Evolutionary conservation across 116 monocot species (phyloP), one percentile per base, ranked within the genome.

Genomic region (Zostera marina): DNA sequence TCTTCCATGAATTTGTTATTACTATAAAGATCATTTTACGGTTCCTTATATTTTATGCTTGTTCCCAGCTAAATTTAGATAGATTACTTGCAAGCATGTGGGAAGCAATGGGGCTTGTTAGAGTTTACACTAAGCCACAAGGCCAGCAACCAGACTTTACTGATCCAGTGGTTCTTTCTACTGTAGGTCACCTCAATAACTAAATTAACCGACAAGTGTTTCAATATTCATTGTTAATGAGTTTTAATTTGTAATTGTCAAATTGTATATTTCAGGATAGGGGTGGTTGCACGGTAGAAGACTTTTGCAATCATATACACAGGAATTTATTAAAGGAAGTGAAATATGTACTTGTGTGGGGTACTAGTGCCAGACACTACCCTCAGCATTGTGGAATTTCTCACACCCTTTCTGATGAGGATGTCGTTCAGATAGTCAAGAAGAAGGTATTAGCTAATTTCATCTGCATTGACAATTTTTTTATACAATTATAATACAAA

Each of bases 381-480:
- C 96, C 96, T 14, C 96, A 98, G 57, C 96, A 90, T 57, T 98
- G 96, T 71, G 96, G 96, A 23, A 68, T 79, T 59, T 66, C 69
- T 39, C 96, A 98, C 48, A 55, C 43, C 66, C 96, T 98, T 72
- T 62, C 73, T 25, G 96, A 98, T 39, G 90, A 98, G 54, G 96
- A 98, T 75, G 96, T 98, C 10, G 90, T 98, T 62, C 96, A 98
- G 64, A 98, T 98, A 53, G 96, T 98, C 43, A 98, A 98, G 83
- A 98, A 98, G 58, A 98, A 98, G 90, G 96, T 86, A 67, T 1
- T 47, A 32, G 32, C 32, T 32, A 32, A 32, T 5, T 12, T 13
- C 17, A 10, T 43, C 12, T 59, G 41, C 44, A 5, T 9, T 22
- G 5, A 59, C 43, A 20, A 21, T 10, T 12, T 9, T 21, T 63